phyloP scores from a whole-genome alignment of 768 basidiomycete species.

The Boletus pseudo-olivaceus region DNA sequence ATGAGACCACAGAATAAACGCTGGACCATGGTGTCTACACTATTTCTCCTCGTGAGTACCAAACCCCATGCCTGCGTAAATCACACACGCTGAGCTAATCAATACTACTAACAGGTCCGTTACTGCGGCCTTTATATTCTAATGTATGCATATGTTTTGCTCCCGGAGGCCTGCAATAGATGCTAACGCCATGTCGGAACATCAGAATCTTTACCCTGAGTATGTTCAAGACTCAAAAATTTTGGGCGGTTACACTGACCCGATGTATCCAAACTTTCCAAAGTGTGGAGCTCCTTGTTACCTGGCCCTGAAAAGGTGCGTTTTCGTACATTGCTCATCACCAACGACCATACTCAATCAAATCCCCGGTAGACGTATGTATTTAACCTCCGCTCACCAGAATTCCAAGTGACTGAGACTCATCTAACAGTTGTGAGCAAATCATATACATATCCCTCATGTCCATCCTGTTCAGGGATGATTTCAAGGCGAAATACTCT shows the following conservation, averaged over 20 bases:
- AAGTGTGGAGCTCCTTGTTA: slow-evolving; percentile 11
- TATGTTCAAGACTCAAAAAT: neutral
- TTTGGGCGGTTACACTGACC: neutral
- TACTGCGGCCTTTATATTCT: slow-evolving; percentile 7
- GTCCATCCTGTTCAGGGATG: neutral
- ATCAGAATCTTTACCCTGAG: slow-evolving; percentile 1
- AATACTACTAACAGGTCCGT: neutral
- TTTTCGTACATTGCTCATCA: neutral
- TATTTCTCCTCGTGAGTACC: neutral
- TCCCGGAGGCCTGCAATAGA: neutral
- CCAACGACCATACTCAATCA: neutral
- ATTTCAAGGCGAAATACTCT: slow-evolving; percentile 4
- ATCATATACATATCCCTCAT: neutral
- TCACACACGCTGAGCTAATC: neutral
- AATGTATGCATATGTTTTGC: neutral
- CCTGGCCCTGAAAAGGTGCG: slow-evolving; percentile 7
- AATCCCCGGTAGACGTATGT: slow-evolving; percentile 4
- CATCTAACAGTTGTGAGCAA: slow-evolving; percentile 8
- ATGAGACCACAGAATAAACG: neutral
- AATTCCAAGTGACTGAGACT: neutral
- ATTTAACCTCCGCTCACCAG: neutral
- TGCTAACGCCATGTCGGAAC: neutral
- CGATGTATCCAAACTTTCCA: neutral
- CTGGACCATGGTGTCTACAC: neutral
- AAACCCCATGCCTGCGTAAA: too few relatives aligned